Evolutionary conservation across 2,329 filamentous ascomycete genomes (phyloP), one percentile per base, ranked within the genome.

Genomic region (Botrytis hyacinthi): DNA sequence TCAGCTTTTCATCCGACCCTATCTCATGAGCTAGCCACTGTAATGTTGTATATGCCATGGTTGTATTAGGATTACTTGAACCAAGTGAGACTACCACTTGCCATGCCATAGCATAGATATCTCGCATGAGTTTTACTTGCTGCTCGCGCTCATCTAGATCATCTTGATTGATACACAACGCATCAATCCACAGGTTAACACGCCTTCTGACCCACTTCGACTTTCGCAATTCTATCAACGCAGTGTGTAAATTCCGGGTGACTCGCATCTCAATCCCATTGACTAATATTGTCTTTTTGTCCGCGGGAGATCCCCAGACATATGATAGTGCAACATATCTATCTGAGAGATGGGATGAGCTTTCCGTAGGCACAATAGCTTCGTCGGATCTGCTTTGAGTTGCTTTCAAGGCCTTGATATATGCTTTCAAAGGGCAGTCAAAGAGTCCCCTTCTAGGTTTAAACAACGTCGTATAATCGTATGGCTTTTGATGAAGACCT

Each of bases 151-250:
- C 73, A 42, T 67, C 44, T 22, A 71, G 16, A 63, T 75, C 73
- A 37, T 62, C 48, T 59, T 75, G 74, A 20, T 74, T 75, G 54
- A 75, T 75, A 46, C 73, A 75, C 16, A 74, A 29, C 12, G 70
- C 74, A 65, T 75, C 70, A 12, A 72, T 65, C 72, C 74, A 74
- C 29, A 72, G 29, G 20, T 72, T 61, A n/a, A 74, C 18, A 35
- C 51, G 32, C 26, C 62, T 51, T 40, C 63, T 37, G 6, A 72
- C 54, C 71, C 71, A 72, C 7, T 14, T 61, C 2, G 71, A 72
- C 42, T 32, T 48, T 10, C 63, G 42, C 26, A 72, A 51, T 60
- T 69, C 6, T 2, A 35, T 29, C 4, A 72, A 35, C 3, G 62
- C 71, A 16, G 54, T 46, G 42, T 69, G 71, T 22, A 72, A 14